Base-by-base conservation (phyloP, 2,329 filamentous ascomycete genomes). In the Cylindrodendrum hubeiense region DNA sequence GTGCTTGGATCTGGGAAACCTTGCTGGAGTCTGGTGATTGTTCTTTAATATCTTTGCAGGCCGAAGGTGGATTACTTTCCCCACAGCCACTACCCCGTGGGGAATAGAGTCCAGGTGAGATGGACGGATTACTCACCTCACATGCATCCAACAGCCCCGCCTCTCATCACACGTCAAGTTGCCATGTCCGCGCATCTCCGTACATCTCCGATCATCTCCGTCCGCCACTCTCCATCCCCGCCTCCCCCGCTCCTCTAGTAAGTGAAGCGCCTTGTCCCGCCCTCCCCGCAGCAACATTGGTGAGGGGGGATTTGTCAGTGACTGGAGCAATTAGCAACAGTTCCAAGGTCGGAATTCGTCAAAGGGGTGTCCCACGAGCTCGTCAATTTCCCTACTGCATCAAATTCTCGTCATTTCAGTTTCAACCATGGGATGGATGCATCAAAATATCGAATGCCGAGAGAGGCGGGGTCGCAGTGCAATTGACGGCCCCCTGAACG, bases 131-230 rank as follows among this genome's bases (percentile, higher is more conserved):
- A 9, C 5, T 30, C 12, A 10, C 12, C 28, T 9, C 12, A 8
- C 8, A 30, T 30, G 28, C 28, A 30, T 30, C 28, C 28, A 10
- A 30, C 28, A 30, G 12, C 28, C 28, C 28, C 28, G 6, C 28
- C 8, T 10, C 39, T 34, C 41, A 17, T 30, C 12, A n/a, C 55
- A 19, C 30, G 41, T 24, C 44, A 30, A 19, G 34, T 33, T 44
- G 43, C 49, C 64, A 54, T 52, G 34, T 37, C 64, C 64, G 64
- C 60, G 24, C 54, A 63, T 66, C 53, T 28, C 60, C 63, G 60
- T 54, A 17, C 41, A 26, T 65, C 58, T 51, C 63, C 58, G 49
- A 44, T 37, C 50, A 24, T 21, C 41, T 4, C 58, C 26, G 43
- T 26, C 19, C 34, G 5, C 12, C 50, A 21, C 54, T 41, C 28